These are phyloP conservation scores for Camelina laxa DNA, from an alignment of 345 rosid species.

Conservation along the genomic window DNA sequence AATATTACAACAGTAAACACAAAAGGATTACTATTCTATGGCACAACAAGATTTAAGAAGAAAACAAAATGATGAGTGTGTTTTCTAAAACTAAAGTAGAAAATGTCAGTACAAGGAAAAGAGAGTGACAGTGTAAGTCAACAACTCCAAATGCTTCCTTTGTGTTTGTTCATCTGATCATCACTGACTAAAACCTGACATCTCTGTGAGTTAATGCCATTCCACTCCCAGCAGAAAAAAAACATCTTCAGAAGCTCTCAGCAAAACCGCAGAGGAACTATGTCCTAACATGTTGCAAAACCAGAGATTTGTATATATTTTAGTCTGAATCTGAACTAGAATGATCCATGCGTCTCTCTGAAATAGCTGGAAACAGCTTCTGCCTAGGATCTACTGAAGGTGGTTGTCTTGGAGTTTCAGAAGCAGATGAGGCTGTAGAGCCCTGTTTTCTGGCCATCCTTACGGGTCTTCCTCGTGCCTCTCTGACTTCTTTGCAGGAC, in stretches of 20 bases:
- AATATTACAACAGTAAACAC: conserved; percentile 15
- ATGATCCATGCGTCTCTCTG: conserved; percentile 56
- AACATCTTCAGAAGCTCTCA: conserved; percentile 22
- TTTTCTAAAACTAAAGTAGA: conserved; percentile 32
- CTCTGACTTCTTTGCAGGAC: conserved; percentile 81
- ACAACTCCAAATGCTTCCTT: conserved; percentile 11
- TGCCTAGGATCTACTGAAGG: conserved; percentile 59
- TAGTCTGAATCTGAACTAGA: conserved; percentile 75
- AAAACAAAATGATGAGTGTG: neutral
- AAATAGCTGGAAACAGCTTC: conserved; percentile 76
- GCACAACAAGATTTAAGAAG: conserved; percentile 10
- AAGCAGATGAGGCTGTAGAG: conserved; percentile 56
- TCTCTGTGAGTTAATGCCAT: conserved; percentile 1
- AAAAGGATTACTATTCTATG: conserved; percentile 13
- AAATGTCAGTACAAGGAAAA: neutral
- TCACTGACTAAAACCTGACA: conserved; percentile 27
- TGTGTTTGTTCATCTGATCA: conserved; percentile 8
- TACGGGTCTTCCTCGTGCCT: conserved; percentile 52
- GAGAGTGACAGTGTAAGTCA: conserved; percentile 4
- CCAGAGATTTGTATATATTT: conserved; percentile 13
- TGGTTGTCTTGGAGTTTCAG: conserved; percentile 47
- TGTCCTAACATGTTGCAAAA: conserved; percentile 26
- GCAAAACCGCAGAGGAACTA: conserved; percentile 28
- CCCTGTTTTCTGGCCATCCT: conserved; percentile 60
- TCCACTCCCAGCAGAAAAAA: conserved; percentile 7